These are phyloP conservation scores for Colletotrichum spinosum DNA, from an alignment of 2,329 filamentous ascomycete genomes.

Conservation along the genomic window DNA sequence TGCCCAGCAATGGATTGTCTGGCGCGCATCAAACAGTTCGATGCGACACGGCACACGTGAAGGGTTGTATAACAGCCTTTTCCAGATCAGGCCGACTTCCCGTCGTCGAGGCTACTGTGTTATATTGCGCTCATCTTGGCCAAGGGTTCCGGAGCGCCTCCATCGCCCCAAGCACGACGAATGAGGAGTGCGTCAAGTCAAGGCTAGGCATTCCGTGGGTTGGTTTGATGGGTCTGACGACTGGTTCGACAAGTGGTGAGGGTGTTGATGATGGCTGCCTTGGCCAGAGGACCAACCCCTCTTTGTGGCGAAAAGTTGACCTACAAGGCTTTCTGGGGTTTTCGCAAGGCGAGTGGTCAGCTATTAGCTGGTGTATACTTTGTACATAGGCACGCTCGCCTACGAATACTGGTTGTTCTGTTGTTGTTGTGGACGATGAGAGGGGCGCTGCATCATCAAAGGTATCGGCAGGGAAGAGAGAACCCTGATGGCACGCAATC, in stretches of 20 bases:
- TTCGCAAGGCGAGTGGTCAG: constrained; percentile 12
- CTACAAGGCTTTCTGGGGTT: constrained; percentile 20
- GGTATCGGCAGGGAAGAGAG: neutral
- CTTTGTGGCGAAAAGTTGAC: constrained; percentile 9
- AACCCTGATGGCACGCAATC: constrained; percentile 28
- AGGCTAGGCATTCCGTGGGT: constrained; percentile 3
- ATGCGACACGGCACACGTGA: neutral
- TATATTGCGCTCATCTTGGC: constrained; percentile 30
- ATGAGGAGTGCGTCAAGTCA: constrained; percentile 11
- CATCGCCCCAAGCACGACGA: constrained; percentile 1
- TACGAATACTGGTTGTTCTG: too few species aligned
- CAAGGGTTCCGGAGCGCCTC: constrained; percentile 9
- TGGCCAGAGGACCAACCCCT: constrained; percentile 3
- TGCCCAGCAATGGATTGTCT: too few species aligned
- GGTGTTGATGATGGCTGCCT: constrained; percentile 10
- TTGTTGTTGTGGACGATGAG: constrained; percentile 12
- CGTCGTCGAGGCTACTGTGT: constrained; percentile 11
- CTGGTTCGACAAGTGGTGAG: neutral
- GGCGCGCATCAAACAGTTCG: too few species aligned
- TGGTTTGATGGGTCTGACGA: neutral
- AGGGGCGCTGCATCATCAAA: neutral
- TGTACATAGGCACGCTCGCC: too few species aligned
- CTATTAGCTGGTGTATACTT: neutral
- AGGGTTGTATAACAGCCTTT: constrained; percentile 14
- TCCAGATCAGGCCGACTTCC: constrained; percentile 3